A percentile compares a stretch with the other conserved stretches of the same genome.
Evolutionary conservation across 1,139 yeast species (phyloP).

Genomic region (Suhomyces atakaporum): DNA sequence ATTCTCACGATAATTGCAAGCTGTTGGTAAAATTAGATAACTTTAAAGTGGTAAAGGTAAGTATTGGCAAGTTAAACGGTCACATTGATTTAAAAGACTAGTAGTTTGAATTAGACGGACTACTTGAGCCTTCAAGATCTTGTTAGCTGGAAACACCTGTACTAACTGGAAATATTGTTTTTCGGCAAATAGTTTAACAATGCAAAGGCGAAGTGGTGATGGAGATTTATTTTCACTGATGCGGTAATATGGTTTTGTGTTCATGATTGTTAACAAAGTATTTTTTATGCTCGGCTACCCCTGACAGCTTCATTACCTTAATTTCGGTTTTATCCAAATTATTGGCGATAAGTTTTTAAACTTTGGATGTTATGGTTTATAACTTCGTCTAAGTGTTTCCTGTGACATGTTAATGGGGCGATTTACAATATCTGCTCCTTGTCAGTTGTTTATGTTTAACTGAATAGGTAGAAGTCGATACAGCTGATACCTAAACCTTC

Average conservation of each 20-base stretch:
- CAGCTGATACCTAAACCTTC: too few relatives aligned
- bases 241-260: conserved; percentile 3
- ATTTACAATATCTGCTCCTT: not conserved
- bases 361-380: not conserved
- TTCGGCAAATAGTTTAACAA: conserved; percentile 8
- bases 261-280: conserved; percentile 3
- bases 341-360: conserved; percentile 2
- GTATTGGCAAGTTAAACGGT: conserved; percentile 1
- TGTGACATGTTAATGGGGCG: conserved; percentile 2
- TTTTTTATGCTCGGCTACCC: conserved; percentile 11
- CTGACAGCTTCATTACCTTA: conserved; percentile 11
- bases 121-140: not conserved
- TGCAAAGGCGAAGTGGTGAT: conserved; percentile 9
- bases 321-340: conserved; percentile 1
- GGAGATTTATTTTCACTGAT: conserved; percentile 5
- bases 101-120: not conserved
- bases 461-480: too few relatives aligned
- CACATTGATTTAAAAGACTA: too few relatives aligned
- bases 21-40: not conserved
- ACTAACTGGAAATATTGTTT: conserved; percentile 1
- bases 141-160: conserved; percentile 6
- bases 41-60: too few relatives aligned
- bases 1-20: too few relatives aligned
- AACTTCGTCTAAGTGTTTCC: conserved; percentile 1
- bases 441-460: conserved; percentile 1